Conservation (phyloP, 768 basidiomycete genomes). For the Lentinula detonsa region DNA sequence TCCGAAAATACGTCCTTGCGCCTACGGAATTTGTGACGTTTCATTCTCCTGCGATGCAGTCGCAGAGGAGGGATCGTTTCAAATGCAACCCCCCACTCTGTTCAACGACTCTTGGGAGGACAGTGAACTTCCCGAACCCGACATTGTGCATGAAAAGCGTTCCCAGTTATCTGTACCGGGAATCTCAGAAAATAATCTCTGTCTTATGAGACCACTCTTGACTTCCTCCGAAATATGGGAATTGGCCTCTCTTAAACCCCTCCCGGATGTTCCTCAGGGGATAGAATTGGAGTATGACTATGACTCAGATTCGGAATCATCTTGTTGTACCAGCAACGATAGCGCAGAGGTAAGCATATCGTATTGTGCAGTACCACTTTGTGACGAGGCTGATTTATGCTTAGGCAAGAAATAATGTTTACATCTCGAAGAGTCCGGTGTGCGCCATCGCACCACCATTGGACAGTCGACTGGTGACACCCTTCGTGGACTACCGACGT, state of each 20-base stretch:
- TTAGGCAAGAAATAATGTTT: background rate
- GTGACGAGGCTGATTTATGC: background rate
- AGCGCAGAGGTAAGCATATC: background rate
- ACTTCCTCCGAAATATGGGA: background rate
- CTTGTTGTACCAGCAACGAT: background rate
- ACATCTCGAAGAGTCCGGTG: background rate
- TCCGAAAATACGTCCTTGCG: slow-evolving; percentile 18
- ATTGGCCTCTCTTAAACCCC: background rate
- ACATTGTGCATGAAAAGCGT: background rate
- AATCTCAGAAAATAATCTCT: background rate
- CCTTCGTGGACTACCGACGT: background rate
- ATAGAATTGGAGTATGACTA: background rate
- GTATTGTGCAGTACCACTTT: background rate
- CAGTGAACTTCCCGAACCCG: background rate
- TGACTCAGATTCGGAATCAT: background rate
- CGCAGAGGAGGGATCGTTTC: background rate
- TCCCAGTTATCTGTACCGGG: background rate
- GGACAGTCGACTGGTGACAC: background rate
- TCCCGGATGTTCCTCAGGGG: slow-evolving; percentile 1
- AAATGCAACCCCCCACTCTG: background rate
- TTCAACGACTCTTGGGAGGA: background rate
- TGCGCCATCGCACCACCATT: background rate
- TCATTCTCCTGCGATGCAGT: slow-evolving; percentile 5
- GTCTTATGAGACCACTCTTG: background rate
- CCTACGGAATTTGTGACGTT: slow-evolving; percentile 18